Conservation (phyloP, 441 rosid genomes). For the Iberis amara region DNA sequence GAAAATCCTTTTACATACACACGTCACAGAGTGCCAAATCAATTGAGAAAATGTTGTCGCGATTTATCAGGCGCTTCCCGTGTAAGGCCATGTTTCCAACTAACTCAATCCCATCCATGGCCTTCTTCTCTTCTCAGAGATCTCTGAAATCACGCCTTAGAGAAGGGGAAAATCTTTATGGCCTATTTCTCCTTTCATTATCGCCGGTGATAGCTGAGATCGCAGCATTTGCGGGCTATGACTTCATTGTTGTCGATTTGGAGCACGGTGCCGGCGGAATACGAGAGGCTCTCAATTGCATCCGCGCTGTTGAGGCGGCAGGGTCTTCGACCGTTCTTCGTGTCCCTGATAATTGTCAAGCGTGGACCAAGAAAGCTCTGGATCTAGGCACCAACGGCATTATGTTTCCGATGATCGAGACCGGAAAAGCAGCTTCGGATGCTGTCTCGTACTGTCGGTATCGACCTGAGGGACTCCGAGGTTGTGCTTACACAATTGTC, state of each 20-base stretch:
- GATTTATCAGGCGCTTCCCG: constrained; percentile 1
- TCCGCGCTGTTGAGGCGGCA: constrained; percentile 47
- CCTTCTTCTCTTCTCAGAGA: constrained; percentile 11
- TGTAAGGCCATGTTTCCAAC: background rate
- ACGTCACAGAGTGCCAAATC: no score
- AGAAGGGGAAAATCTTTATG: constrained; percentile 60
- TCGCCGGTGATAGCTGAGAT: constrained; percentile 78
- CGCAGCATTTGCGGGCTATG: constrained; percentile 60
- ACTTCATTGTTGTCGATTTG: constrained; percentile 68
- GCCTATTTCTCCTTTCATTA: constrained; percentile 66
- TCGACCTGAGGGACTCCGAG: constrained; percentile 64
- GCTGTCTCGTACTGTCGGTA: constrained; percentile 70
- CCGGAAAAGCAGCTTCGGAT: constrained; percentile 41
- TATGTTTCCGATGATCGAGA: constrained; percentile 80
- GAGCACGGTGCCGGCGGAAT: constrained; percentile 86
- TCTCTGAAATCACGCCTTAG: constrained; percentile 62
- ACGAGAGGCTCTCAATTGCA: constrained; percentile 49
- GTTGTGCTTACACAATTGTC: constrained; percentile 68
- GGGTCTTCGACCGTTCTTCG: constrained; percentile 44
- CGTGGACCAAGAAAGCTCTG: constrained; percentile 73
- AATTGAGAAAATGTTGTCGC: constrained; percentile 9
- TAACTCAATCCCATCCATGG: constrained; percentile 8
- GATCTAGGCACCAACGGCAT: constrained; percentile 78
- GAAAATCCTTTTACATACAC: no score
- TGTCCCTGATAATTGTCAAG: constrained; percentile 55